Evolutionary conservation across 495 filamentous ascomycete species (phyloP).

Genomic region (Neurospora sp.): DNA sequence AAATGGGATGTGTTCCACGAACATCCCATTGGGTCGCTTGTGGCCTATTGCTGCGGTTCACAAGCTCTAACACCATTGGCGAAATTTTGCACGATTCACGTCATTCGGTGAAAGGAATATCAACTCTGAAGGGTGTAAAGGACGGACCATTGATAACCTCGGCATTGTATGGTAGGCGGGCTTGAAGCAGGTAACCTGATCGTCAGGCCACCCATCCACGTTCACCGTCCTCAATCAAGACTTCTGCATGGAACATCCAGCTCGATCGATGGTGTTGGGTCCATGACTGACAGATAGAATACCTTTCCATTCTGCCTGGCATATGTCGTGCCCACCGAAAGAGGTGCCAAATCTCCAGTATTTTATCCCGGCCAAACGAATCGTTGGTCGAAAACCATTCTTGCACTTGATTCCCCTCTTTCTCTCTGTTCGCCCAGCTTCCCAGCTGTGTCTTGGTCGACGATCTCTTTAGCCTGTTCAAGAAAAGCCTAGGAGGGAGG

Average conservation of each 20-base stretch:
- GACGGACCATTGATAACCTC: neutral
- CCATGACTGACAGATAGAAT: neutral
- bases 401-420: too few relatives aligned
- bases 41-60: neutral
- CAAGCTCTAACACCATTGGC: neutral
- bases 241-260: neutral
- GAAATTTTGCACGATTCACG: neutral
- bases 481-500: neutral
- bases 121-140: neutral
- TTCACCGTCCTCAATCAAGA: too few relatives aligned
- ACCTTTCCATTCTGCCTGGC: neutral
- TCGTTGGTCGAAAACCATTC: too few relatives aligned
- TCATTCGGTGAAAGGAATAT: neutral
- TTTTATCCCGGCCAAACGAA: too few relatives aligned
- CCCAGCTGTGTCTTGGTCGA: neutral
- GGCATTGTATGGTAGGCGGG: neutral
- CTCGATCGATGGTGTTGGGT: neutral
- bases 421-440: neutral
- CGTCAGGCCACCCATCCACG: neutral
- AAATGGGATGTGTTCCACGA: neutral
- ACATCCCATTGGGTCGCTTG: neutral
- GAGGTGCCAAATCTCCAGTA: neutral
- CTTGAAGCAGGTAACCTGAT: neutral
- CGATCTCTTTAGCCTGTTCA: neutral
- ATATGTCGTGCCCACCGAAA: neutral